Conservation (phyloP, 2,329 filamentous ascomycete genomes). For the Verticillium klebahnii region DNA sequence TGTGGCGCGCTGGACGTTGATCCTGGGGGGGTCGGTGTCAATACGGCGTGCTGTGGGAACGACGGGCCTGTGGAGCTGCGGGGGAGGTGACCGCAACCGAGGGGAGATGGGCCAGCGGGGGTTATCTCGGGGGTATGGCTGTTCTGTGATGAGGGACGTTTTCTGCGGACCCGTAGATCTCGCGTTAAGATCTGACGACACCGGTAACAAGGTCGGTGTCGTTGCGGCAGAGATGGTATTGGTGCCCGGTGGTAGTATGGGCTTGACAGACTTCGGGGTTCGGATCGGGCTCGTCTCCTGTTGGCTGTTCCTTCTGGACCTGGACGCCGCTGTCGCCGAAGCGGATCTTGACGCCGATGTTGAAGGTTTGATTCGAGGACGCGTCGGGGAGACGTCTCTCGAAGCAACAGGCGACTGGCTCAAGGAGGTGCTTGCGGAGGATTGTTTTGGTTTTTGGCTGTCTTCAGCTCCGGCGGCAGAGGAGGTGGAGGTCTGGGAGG, state of each 20-base stretch:
- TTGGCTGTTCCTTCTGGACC: constrained; percentile 55
- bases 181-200: constrained; percentile 54
- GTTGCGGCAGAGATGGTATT: constrained; percentile 64
- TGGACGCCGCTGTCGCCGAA: constrained; percentile 26
- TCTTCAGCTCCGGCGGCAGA: constrained; percentile 14
- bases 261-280: constrained; percentile 41
- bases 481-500: constrained; percentile 19
- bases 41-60: constrained; percentile 38
- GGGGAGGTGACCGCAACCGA: constrained; percentile 72
- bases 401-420: constrained; percentile 31
- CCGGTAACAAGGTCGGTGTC: constrained; percentile 61
- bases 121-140: constrained; percentile 32
- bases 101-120: constrained; percentile 76
- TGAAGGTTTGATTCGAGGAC: constrained; percentile 24
- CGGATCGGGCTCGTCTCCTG: constrained; percentile 62
- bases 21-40: constrained; percentile 46
- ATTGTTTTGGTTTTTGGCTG: constrained; percentile 27
- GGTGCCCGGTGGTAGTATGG: constrained; percentile 59
- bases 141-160: constrained; percentile 41
- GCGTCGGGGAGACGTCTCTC: constrained; percentile 44
- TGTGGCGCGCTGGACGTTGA: constrained; percentile 48
- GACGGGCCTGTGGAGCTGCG: constrained; percentile 43
- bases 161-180: constrained; percentile 64
- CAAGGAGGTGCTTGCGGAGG: constrained; percentile 30
- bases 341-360: constrained; percentile 23